Evolutionary conservation across 306 rosid species (phyloP).

Genomic region (Begonia fuchsioides): DNA sequence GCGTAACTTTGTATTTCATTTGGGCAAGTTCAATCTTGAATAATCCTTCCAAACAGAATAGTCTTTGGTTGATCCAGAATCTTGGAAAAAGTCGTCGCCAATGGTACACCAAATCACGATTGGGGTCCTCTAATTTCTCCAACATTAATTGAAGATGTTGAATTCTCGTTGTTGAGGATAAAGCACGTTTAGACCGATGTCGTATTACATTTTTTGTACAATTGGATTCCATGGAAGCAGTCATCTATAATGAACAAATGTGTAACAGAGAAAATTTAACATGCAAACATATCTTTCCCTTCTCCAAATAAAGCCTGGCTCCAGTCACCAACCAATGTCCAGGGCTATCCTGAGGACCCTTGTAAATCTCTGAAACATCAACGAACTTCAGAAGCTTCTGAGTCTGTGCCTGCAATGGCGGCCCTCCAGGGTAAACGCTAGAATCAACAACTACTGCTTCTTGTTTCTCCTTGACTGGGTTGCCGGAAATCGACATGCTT

Average conservation of each 20-base stretch:
- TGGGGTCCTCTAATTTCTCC: too few species aligned
- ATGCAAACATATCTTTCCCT: conserved; percentile 56
- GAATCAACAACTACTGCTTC: conserved; percentile 52
- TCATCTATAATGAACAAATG: conserved; percentile 18
- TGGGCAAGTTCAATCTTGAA: too few species aligned
- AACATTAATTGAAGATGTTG: too few species aligned
- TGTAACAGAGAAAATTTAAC: conserved; percentile 67
- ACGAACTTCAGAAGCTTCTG: conserved; percentile 62
- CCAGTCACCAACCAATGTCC: conserved; percentile 91
- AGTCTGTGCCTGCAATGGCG: conserved; percentile 50
- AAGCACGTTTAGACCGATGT: too few species aligned
- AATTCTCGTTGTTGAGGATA: too few species aligned
- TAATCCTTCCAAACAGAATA: too few species aligned
- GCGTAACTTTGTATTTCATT: too few species aligned
- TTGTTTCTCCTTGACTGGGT: conserved; percentile 17
- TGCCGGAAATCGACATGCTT: conserved; percentile 45
- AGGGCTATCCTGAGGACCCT: conserved; percentile 71
- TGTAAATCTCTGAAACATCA: conserved; percentile 42
- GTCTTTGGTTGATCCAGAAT: too few species aligned
- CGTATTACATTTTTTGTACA: too few species aligned
- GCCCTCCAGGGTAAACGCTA: conserved; percentile 61
- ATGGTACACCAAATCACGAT: too few species aligned
- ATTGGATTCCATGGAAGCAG: not conserved
- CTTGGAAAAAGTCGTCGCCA: too few species aligned
- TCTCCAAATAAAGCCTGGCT: conserved; percentile 59